phyloP scores from a whole-genome alignment of 331 rosid genomes.

The Ulmus americana region DNA sequence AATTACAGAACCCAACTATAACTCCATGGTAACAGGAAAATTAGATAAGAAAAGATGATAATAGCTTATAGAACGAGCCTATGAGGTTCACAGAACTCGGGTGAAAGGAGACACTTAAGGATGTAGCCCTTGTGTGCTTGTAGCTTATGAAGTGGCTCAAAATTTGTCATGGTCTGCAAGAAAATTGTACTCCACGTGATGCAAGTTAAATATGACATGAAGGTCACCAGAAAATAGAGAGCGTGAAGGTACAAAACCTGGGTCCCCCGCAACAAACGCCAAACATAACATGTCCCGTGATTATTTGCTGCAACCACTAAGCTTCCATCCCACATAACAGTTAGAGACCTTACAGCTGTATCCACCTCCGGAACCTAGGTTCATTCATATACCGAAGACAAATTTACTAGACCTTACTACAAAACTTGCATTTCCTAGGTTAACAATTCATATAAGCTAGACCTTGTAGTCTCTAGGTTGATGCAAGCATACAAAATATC shows the following conservation, averaged over 20 bases:
- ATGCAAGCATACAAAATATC: background rate
- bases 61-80: slow-evolving; percentile 39
- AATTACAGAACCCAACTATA: slow-evolving; percentile 20
- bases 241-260: slow-evolving; percentile 51
- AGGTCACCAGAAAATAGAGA: slow-evolving; percentile 4
- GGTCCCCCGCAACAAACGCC: slow-evolving; percentile 91
- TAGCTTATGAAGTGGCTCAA: slow-evolving; percentile 96
- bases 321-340: slow-evolving; percentile 99
- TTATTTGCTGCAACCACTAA: slow-evolving; percentile 98
- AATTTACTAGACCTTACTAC: background rate
- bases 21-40: background rate
- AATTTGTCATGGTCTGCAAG: slow-evolving; percentile 90
- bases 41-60: slow-evolving; percentile 10
- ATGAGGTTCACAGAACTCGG: slow-evolving; percentile 94
- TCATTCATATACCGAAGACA: slow-evolving; percentile 11
- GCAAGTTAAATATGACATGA: slow-evolving; percentile 15
- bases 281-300: slow-evolving; percentile 95
- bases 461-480: background rate
- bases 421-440: background rate
- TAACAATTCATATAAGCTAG: background rate
- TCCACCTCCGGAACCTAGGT: slow-evolving; percentile 97
- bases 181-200: slow-evolving; percentile 12
- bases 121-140: slow-evolving; percentile 95
- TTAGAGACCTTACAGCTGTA: slow-evolving; percentile 91
- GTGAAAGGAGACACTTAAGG: slow-evolving; percentile 94